Evolutionary conservation across 208 protist species (phyloP), one percentile per base, ranked within the genome.

Genomic region (Trypanosoma rangeli): DNA sequence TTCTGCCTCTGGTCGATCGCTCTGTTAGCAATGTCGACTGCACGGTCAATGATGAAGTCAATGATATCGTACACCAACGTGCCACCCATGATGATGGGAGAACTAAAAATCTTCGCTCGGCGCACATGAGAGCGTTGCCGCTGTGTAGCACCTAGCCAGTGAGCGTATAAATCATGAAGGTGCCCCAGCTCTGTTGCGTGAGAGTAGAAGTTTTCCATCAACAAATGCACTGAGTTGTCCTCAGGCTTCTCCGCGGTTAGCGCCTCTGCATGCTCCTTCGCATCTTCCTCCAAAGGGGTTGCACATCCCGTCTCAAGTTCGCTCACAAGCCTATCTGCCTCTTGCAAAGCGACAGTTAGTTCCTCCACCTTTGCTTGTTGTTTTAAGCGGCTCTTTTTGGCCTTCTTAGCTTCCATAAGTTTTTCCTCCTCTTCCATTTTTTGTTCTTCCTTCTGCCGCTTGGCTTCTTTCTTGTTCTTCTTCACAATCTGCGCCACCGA

Each of bases 31-130:
- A 92, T 90, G 55, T 92, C 84, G 52, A 96, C 89, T 8, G 92
- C 79, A 29, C 92, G 86, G 52, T 88, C 87, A 28, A 94, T 76
- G 5, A 96, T 63, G 50, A 96, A 96, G 22, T 77, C 76, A 52
- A 96, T 69, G 50, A 96, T 78, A 73, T 96, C 92, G 60, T 80
- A 77, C 1, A 96, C 72, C 31, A 93, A 68, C 15, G 85, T 92
- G 22, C 83, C 79, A 15, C 93, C 85, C 18, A 82, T 83, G 28
- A 96, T 76, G 31, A 93, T 76, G 0, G 78, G 68, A n/a, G 85
- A 92, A 79, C 84, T 90, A 61, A 85, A 80, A 29, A 96, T 52
- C 74, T 91, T 91, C 76, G 82, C 77, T 35, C 85, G 80, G 7
- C 86, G 82, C 60, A 94, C 87, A 56, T 86, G 74, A 22, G 79